phyloP scores from a whole-genome alignment of 805 yeast genomes.

The Metschnikowia reukaufii region DNA sequence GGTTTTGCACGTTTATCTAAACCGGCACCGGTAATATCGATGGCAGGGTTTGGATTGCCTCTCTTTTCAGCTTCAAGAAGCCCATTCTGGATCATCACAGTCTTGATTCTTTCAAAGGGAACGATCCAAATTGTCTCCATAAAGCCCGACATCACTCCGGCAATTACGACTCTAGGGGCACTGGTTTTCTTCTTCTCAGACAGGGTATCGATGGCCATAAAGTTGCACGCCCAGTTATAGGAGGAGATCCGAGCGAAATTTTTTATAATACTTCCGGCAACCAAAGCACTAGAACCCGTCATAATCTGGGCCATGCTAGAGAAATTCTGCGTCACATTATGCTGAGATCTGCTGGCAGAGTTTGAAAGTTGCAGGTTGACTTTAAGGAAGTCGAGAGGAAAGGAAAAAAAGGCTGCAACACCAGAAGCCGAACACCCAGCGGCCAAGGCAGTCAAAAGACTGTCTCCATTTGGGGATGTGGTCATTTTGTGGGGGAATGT shows the following conservation, averaged over 20 bases:
- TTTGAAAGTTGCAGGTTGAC: slow-evolving; percentile 63
- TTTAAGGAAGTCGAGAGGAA: slow-evolving; percentile 71
- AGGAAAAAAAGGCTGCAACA: slow-evolving; percentile 60
- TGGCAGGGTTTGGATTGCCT: slow-evolving; percentile 21
- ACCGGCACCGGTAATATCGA: slow-evolving; percentile 31
- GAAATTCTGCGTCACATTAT: slow-evolving; percentile 33
- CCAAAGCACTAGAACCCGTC: slow-evolving; percentile 73
- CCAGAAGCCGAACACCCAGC: slow-evolving; percentile 65
- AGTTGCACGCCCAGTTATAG: slow-evolving; percentile 71
- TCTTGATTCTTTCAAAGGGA: slow-evolving; percentile 87
- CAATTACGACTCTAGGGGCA: slow-evolving; percentile 80
- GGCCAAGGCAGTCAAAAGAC: slow-evolving; percentile 55
- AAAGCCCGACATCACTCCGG: slow-evolving; percentile 81
- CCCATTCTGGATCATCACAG: slow-evolving; percentile 74
- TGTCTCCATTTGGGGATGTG: slow-evolving; percentile 23
- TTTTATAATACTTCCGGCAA: slow-evolving; percentile 71
- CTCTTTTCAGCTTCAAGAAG: slow-evolving; percentile 24
- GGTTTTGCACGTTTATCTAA: slow-evolving; percentile 25
- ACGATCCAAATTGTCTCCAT: slow-evolving; percentile 80
- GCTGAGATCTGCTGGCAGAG: slow-evolving; percentile 34
- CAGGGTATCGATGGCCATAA: slow-evolving; percentile 51
- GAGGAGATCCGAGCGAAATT: slow-evolving; percentile 70
- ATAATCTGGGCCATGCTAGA: slow-evolving; percentile 36
- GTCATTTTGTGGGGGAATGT: slow-evolving; percentile 6
- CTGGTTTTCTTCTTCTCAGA: slow-evolving; percentile 55